phyloP scores from a whole-genome alignment of 495 filamentous ascomycete species.

The Alectoria sarmentosa region DNA sequence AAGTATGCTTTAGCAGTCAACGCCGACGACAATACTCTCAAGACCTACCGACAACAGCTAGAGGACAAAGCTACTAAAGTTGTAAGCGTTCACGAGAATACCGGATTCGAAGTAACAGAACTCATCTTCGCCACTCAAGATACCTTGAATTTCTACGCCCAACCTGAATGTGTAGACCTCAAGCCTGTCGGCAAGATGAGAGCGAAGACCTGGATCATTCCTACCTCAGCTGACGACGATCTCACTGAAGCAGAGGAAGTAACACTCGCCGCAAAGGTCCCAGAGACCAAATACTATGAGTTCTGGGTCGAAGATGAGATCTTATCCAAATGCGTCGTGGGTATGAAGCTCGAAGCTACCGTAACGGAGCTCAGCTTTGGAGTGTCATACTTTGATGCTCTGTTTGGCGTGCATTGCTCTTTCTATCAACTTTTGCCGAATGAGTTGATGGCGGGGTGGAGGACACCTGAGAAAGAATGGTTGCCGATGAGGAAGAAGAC shows the following conservation, averaged over 20 bases:
- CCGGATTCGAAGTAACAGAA: conserved; percentile 52
- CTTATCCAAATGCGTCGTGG: conserved; percentile 54
- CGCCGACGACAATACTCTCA: conserved; percentile 35
- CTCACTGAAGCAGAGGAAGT: conserved; percentile 37
- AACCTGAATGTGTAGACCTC: conserved; percentile 32
- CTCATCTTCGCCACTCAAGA: conserved; percentile 38
- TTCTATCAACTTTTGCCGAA: conserved; percentile 62
- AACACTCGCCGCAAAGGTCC: conserved; percentile 2
- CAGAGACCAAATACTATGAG: conserved; percentile 39
- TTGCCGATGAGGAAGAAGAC: conserved; percentile 20
- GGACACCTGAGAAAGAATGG: conserved; percentile 39
- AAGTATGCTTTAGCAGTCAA: conserved; percentile 38
- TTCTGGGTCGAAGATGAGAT: conserved; percentile 64
- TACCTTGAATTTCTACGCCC: conserved; percentile 37
- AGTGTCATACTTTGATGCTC: conserved; percentile 51
- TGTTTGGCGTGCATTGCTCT: conserved; percentile 46
- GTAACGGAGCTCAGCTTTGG: conserved; percentile 59
- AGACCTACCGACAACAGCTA: conserved; percentile 29
- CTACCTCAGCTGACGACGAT: conserved; percentile 35
- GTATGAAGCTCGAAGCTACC: conserved; percentile 66
- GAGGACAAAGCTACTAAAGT: conserved; percentile 29
- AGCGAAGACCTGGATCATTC: conserved; percentile 39
- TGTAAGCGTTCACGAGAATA: conserved; percentile 32
- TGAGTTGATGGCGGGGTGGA: conserved; percentile 63
- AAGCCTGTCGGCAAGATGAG: conserved; percentile 39